Base-by-base conservation (phyloP, 164 flowering plant genomes). In the Kalanchoe fedtschenkoi region DNA sequence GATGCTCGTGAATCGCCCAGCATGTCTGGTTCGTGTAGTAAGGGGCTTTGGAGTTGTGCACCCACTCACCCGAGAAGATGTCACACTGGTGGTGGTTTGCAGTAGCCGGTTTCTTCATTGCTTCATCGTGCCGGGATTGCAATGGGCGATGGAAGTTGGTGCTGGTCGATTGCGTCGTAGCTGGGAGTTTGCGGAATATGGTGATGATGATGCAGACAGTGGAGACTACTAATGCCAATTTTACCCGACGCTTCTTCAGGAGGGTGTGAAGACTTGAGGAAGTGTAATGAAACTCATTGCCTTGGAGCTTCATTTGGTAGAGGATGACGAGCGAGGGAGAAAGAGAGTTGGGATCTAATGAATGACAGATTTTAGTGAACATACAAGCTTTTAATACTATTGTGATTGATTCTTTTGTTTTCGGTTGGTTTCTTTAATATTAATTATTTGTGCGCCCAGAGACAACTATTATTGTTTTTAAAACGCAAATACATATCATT, bases 1-100 rank as follows among this genome's bases (percentile, higher is more conserved):
- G 87, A 22, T 81, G 89, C 46, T 84, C 84, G 39, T 85, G 89
- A 26, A 88, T 88, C 5, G 81, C 81, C 84, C 81, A 74, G 62
- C 96, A 88, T 0, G 77, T 85, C n/a, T 17, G 47, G 63, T 81
- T 84, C 4, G 80, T 81, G 75, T 88, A 88, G 51, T 83, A 84
- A 3, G 91, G 88, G 1, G 78, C 91, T 1, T 69, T 57, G 0
- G 77, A 78, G 51, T 85, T 74, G 0, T 76, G 83, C 8, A 85
- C 72, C 96, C 96, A 89, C 58, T 87, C 84, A 5, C 96, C 93
- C 0, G 73, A 61, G 57, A 81, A 85, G 5, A 85, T 61, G 55
- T 89, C 84, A 55, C 93, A 89, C 7, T 64, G 66, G 33, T 65
- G 87, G 5, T 64, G 66, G 33, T 65, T 63, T 2, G 26, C 28